These are phyloP conservation scores for Sordariomycetes sp. DNA, from an alignment of 2,329 filamentous ascomycete species.

Conservation along the genomic window DNA sequence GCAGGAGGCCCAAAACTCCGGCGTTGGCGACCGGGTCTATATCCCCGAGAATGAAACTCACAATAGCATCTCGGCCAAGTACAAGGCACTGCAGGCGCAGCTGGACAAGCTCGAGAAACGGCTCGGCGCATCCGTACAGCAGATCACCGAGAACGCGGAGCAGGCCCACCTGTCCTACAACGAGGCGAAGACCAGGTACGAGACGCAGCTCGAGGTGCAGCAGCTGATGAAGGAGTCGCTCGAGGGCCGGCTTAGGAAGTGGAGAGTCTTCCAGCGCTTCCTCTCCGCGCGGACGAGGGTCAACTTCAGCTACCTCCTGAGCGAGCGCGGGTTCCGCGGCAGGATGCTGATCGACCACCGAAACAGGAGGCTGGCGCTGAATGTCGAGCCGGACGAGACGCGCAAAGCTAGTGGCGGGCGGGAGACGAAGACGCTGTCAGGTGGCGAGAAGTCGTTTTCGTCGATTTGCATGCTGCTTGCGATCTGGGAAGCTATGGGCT, in stretches of 20 bases:
- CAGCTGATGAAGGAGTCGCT: constrained; percentile 48
- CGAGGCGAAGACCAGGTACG: constrained; percentile 24
- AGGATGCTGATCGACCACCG: constrained; percentile 69
- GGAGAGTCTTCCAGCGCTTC: constrained; percentile 68
- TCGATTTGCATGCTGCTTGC: constrained; percentile 88
- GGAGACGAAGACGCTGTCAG: constrained; percentile 84
- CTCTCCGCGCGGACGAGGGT: constrained; percentile 81
- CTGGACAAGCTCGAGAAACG: constrained; percentile 44
- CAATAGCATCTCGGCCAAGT: constrained; percentile 41
- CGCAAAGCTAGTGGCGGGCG: constrained; percentile 59
- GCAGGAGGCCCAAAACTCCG: constrained; percentile 41
- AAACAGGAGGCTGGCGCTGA: constrained; percentile 63
- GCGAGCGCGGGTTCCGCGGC: constrained; percentile 81
- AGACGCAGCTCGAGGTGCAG: constrained; percentile 30
- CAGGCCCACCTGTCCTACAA: constrained; percentile 28
- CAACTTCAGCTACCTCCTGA: constrained; percentile 80
- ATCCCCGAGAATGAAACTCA: constrained; percentile 56
- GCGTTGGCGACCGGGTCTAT: constrained; percentile 39
- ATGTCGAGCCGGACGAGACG: constrained; percentile 63
- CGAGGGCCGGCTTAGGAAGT: constrained; percentile 59
- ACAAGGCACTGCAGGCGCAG: constrained; percentile 43
- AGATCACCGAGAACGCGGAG: constrained; percentile 44
- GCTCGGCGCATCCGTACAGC: constrained; percentile 52
- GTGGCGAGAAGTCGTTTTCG: constrained; percentile 95
- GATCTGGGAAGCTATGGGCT: constrained; percentile 97